These are phyloP conservation scores for Ustilago tritici DNA, from an alignment of 1,284 basidiomycete genomes.

Conservation along the genomic window DNA sequence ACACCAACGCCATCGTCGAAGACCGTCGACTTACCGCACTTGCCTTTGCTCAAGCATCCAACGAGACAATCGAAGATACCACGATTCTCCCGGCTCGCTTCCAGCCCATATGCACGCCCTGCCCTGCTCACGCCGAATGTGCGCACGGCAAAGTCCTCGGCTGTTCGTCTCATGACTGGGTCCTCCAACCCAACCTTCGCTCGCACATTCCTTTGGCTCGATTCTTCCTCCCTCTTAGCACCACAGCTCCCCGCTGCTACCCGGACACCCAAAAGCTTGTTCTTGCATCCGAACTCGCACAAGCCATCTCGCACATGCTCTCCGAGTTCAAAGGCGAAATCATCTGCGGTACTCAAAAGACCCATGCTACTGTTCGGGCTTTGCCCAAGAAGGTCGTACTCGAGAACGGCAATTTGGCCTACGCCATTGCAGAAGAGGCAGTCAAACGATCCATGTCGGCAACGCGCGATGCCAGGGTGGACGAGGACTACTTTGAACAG, in stretches of 20 bases:
- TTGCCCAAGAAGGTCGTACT: constrained; percentile 23
- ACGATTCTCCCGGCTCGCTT: constrained; percentile 37
- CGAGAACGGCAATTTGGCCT: constrained; percentile 36
- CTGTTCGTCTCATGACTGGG: constrained; percentile 61
- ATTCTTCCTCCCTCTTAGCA: constrained; percentile 46
- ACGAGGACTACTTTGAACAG: constrained; percentile 54
- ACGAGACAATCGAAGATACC: constrained; percentile 39
- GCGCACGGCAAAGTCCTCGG: constrained; percentile 37
- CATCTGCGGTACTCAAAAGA: constrained; percentile 50
- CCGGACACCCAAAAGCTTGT: constrained; percentile 66
- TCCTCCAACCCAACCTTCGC: constrained; percentile 41
- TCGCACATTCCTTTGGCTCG: constrained; percentile 51
- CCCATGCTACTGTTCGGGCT: constrained; percentile 34
- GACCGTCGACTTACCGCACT: constrained; percentile 33
- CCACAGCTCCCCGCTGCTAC: constrained; percentile 44
- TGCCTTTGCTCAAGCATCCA: constrained; percentile 33
- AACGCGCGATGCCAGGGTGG: constrained; percentile 27
- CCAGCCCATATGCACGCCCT: constrained; percentile 57
- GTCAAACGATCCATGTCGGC: constrained; percentile 51
- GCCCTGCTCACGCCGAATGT: constrained; percentile 61
- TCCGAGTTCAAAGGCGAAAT: constrained; percentile 62
- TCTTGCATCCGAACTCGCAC: constrained; percentile 58
- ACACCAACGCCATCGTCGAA: constrained; percentile 44
- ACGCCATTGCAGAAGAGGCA: constrained; percentile 31
- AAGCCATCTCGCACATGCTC: constrained; percentile 50